A percentile compares a stretch with the other conserved stretches of the same genome.
Evolutionary conservation across 2,329 filamentous ascomycete genomes (phyloP).

Genomic region (Aureobasidium sp.): DNA sequence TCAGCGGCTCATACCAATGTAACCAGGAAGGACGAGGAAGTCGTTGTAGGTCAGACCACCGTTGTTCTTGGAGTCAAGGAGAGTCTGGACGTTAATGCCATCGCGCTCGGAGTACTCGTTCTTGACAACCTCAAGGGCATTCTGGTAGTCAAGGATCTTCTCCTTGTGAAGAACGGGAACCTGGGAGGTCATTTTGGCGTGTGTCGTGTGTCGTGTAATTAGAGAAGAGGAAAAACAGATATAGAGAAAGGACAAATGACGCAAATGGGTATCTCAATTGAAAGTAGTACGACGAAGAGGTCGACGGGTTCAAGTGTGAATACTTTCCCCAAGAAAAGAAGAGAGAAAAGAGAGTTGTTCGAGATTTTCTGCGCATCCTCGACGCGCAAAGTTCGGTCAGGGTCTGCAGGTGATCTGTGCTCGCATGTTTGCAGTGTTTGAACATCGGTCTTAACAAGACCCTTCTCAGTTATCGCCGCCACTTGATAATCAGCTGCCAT

Average conservation of each 20-base stretch:
- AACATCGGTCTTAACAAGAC: not conserved
- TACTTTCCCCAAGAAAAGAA: slow-evolving; percentile 44
- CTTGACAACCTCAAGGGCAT: slow-evolving; percentile 72
- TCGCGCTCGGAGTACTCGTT: slow-evolving; percentile 70
- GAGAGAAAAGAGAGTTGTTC: slow-evolving; percentile 25
- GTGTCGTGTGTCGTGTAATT: slow-evolving; percentile 56
- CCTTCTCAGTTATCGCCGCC: slow-evolving; percentile 8
- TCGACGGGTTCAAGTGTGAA: slow-evolving; percentile 20
- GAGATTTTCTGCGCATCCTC: slow-evolving; percentile 14
- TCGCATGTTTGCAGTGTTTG: slow-evolving; percentile 1
- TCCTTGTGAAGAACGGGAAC: slow-evolving; percentile 39
- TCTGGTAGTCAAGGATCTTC: slow-evolving; percentile 64
- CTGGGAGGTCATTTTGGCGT: slow-evolving; percentile 47
- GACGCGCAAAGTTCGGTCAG: not conserved
- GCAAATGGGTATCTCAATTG: slow-evolving; percentile 15
- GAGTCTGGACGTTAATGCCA: slow-evolving; percentile 77
- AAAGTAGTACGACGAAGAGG: slow-evolving; percentile 13
- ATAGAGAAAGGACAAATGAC: slow-evolving; percentile 14
- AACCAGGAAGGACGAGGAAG: slow-evolving; percentile 92
- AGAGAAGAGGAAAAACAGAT: slow-evolving; percentile 7
- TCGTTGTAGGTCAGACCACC: slow-evolving; percentile 98
- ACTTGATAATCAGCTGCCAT: not conserved
- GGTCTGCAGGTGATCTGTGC: not conserved
- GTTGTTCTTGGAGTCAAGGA: slow-evolving; percentile 85
- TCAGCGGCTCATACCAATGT: slow-evolving; percentile 59